A percentile compares a stretch with the other conserved stretches of the same genome.
These are phyloP conservation scores for Botrytis fabae DNA, from an alignment of 2,329 filamentous ascomycete species.

Conservation along the genomic window DNA sequence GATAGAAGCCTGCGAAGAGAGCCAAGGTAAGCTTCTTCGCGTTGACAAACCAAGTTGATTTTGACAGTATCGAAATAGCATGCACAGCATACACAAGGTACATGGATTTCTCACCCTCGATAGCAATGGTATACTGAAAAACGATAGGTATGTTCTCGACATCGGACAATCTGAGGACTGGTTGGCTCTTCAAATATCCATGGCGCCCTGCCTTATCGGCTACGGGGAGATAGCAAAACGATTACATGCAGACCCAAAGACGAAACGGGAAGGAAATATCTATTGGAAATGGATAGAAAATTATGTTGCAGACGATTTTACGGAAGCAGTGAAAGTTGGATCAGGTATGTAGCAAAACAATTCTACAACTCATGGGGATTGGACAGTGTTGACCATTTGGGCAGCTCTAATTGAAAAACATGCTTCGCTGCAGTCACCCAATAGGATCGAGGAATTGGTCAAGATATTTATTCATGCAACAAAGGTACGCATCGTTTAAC, in stretches of 20 bases:
- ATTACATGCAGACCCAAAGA: conserved; percentile 63
- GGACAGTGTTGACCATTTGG: not conserved
- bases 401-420: conserved; percentile 74
- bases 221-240: conserved; percentile 78
- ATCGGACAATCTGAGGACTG: conserved; percentile 85
- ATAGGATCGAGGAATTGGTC: conserved; percentile 77
- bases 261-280: conserved; percentile 62
- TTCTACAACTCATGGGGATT: not conserved
- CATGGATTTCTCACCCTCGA: not conserved
- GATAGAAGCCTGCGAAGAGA: conserved; percentile 73
- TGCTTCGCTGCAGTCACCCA: conserved; percentile 69
- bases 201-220: conserved; percentile 87
- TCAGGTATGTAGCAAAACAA: conserved; percentile 53
- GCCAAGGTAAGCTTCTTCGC: conserved; percentile 55
- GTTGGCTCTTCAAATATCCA: conserved; percentile 79
- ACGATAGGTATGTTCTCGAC: conserved; percentile 76
- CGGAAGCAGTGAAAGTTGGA: conserved; percentile 67
- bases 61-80: conserved; percentile 44
- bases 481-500: conserved; percentile 55
- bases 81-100: conserved; percentile 73
- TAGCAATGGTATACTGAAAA: conserved; percentile 10
- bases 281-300: conserved; percentile 94
- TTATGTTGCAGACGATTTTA: conserved; percentile 80
- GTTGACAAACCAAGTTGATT: not conserved
- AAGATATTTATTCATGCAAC: conserved; percentile 86